Evolutionary conservation across 2,329 filamentous ascomycete genomes (phyloP), one percentile per base, ranked within the genome.

Genomic region (Allantophomopsis cytisporea): DNA sequence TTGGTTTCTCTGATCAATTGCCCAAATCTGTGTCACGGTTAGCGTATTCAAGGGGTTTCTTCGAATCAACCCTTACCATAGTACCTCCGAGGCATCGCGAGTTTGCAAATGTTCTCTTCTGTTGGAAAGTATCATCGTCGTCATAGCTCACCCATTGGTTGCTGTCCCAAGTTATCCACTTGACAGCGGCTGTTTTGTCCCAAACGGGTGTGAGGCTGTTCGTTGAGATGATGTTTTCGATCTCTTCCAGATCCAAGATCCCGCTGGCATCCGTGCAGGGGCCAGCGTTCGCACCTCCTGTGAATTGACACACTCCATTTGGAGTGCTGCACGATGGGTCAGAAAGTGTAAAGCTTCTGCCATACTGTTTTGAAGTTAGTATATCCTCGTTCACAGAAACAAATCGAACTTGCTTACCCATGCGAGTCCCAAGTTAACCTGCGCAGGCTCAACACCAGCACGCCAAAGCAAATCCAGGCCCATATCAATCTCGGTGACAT

Each of bases 391-490:
- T n/a, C n/a, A n/a, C n/a, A n/a, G n/a, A n/a, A n/a, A n/a, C n/a
- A n/a, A n/a, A n/a, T n/a, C n/a, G n/a, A n/a, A n/a, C n/a, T 20
- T 4, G 18, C 18, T 20, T 20, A 20, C 18, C 18, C 18, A 69
- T 5, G 54, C 61, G 3, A 64, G 31, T 2, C 68, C 68, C 6
- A 72, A 38, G 5, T 50, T 53, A 6, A 71, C 45, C 8, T 66
- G 64, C 0, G 43, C 39, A 0, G 67, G 54, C 0, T 52, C 45
- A 1, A 72, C 49, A 14, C 58, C 47, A 20, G 56, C 59, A 5
- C 63, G 53, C 63, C 66, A 69, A 5, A 69, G 50, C 1, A 70
- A 59, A 3, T 66, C 56, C 0, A 65, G 36, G 0, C 56, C 55
- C 1, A 46, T 20, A 7, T 61, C 53, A 18, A 68, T 67, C 47